Base-by-base conservation (phyloP, 2,329 filamentous ascomycete species). In the Aspergillus sp. region DNA sequence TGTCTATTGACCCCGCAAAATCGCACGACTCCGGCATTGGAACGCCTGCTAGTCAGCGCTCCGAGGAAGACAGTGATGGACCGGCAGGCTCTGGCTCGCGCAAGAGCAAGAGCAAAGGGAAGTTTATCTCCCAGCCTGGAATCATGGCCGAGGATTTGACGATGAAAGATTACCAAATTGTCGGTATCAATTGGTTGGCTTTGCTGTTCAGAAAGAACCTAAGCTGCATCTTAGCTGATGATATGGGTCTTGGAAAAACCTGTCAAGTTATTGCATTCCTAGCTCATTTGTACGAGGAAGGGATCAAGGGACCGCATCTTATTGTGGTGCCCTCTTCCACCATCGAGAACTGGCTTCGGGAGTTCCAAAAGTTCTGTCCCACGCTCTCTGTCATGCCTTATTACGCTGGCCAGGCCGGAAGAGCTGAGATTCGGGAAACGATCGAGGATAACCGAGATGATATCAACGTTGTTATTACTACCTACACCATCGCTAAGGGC, bases 211-310 rank as follows among this genome's bases (percentile, higher is more conserved):
- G 83, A 41, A 83, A 87, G 45, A 77, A 83, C 27, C 78, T 94
- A 40, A 91, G 88, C 37, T 91, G 90, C 50, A 97, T 98, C 44
- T 74, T 98, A 12, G 93, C 93, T 2, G 93, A 98, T 62, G 93
- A 98, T 62, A 98, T 98, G 93, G 93, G 74, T 37, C 73, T 91
- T 33, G 93, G 93, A 37, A 98, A 98, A 74, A 98, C 93, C 0
- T 96, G 90, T 57, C 91, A 98, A 60, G 89, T 97, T 49, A 95
- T 98, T 54, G 83, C 89, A 0, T 89, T 98, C 57, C 76, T 98
- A 37, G 86, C 89, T 11, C 85, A 95, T 56, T 73, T 98, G 27
- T 82, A 87, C 11, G 82, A 90, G 59, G 79, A 79, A 28, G 81
- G 70, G 50, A 76, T 71, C 60, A 81, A 59, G 72, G 89, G 88